Evolutionary conservation across 2,329 filamentous ascomycete genomes (phyloP), one percentile per base, ranked within the genome.

Genomic region (Alternaria gaisen): DNA sequence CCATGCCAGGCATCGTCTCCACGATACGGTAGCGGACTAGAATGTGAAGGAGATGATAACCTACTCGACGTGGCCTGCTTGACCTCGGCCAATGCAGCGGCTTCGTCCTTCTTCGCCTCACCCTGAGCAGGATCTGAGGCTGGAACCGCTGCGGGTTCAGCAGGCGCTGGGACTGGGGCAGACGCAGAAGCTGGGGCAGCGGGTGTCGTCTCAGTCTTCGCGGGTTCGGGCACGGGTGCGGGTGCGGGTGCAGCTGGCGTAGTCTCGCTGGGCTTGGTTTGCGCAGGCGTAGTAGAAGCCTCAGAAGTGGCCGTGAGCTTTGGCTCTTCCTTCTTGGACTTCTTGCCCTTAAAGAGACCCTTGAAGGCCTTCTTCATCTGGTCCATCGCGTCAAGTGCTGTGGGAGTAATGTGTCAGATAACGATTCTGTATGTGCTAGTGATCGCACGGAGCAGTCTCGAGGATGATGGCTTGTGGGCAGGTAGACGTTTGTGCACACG

Each of bases 341-440:
- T 76, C 69, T 75, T 76, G 54, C 44, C 47, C 63, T 67, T 75
- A 64, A 79, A 79, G 61, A 79, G 60, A 58, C 72, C 66, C 70
- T 77, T 80, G 65, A 79, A 70, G 63, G 69, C 68, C 69, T 77
- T 77, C 74, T 80, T 80, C 68, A 77, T 61, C 61, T 71, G 72
- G 52, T 73, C 66, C 56, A 77, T 53, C 46, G 77, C 75, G 60
- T 80, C 76, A 50, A 68, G 77, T 51, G 77, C 77, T 80, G 57
- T 56, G 20, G 42, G 9, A 40, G 10, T 20, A 18, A 51, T 53
- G 58, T 51, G 61, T 72, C 52, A 69, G 69, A 52, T 26, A 51
- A 36, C 5, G 20, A 34, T 36, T 24, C 16, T 16, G 24, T 14
- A 26, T n/a, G 47, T 22, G 20, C 42, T 14, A 26, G 28, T 38